Base-by-base conservation (phyloP, 495 filamentous ascomycete species). In the Glonium stellatum region DNA sequence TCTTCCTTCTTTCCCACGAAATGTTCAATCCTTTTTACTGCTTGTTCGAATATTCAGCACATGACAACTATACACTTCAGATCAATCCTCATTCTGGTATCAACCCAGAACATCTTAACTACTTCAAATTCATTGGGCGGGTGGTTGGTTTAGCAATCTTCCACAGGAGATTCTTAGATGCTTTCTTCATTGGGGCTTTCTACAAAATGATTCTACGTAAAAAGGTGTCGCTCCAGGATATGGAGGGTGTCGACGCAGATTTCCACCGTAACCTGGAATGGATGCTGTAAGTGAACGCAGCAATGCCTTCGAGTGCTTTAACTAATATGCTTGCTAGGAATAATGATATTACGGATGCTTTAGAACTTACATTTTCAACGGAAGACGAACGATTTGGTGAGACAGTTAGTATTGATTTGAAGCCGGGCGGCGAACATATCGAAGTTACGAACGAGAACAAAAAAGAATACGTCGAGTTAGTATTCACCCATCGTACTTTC, bases 21-120 rank as follows among this genome's bases (percentile, higher is more conserved):
- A 99, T 99, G 93, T 99, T 99, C 77, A 99, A 99, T 74, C 93
- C 93, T 55, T 99, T 99, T 77, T 99, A 99, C 78, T 99, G 93
- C 76, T 81, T 99, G 48, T 99, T 99, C 78, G 93, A 99, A 77
- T 99, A 99, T 73, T 97, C 93, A 62, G 93, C 93, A 31, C 93
- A 99, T 78, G 93, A 99, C 83, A 99, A 99, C 78, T 99, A 99
- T 78, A 99, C 93, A 56, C 86, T 99, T 58, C 93, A 99, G 76
- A 99, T 99, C 78, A 99, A 99, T 77, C 93, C 93, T 58, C 93
- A 99, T 71, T 99, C 93, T 59, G 93, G 93, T 63, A 97, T 99
- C 74, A 99, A 99, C 75, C 95, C 93, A 6, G 93, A 99, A 75
- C 93, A 99, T 82, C 79, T 99, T 65, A 96, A 96, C 69, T 99